These are phyloP conservation scores for Cystobasidiaceae sp. DNA, from an alignment of 1,284 basidiomycete genomes.

Conservation along the genomic window DNA sequence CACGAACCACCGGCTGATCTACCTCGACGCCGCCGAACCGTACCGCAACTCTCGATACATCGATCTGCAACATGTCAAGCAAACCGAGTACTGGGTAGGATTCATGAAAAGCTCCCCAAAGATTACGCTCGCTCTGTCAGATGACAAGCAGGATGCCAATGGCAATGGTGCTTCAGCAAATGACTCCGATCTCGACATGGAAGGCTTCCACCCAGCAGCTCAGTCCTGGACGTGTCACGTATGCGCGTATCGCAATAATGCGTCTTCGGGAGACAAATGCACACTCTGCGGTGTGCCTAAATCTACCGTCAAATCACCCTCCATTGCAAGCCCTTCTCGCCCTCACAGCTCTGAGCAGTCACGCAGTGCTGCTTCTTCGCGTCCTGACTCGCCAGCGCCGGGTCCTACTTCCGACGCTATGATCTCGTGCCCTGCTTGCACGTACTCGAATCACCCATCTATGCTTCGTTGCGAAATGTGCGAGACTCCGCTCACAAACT, in stretches of 20 bases:
- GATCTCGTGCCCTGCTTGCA: slow-evolving; percentile 76
- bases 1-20: slow-evolving; percentile 80
- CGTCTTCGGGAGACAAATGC: slow-evolving; percentile 55
- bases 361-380: slow-evolving; percentile 23
- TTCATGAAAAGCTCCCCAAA: slow-evolving; percentile 87
- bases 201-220: slow-evolving; percentile 30
- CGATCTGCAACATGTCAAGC: slow-evolving; percentile 59
- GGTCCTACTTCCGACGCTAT: slow-evolving; percentile 25
- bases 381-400: neutral
- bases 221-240: slow-evolving; percentile 72
- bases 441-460: slow-evolving; percentile 81
- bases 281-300: slow-evolving; percentile 57
- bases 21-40: slow-evolving; percentile 59
- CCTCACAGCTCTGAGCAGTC: neutral
- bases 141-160: neutral
- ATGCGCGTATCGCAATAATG: slow-evolving; percentile 75
- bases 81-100: slow-evolving; percentile 86
- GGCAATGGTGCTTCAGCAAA: neutral
- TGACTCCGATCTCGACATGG: slow-evolving; percentile 46
- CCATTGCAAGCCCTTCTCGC: slow-evolving; percentile 34
- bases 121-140: slow-evolving; percentile 66
- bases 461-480: slow-evolving; percentile 82
- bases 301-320: slow-evolving; percentile 36
- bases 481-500: slow-evolving; percentile 57
- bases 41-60: slow-evolving; percentile 50